Conservation (phyloP, 371 early-diverging fungal genomes). For the Mucor racemosus region DNA sequence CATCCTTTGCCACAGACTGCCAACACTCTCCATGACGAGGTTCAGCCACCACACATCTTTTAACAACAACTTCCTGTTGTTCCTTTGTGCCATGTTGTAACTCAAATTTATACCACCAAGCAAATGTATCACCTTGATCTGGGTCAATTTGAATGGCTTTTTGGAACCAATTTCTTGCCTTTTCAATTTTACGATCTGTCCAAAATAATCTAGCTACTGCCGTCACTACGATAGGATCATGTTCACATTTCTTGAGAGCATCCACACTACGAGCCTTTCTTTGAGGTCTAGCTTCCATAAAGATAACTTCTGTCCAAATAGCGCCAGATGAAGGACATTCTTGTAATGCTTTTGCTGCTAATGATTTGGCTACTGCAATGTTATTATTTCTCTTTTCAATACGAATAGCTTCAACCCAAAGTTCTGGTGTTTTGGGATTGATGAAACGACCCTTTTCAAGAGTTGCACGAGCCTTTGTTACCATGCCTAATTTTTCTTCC, state of each 20-base stretch:
- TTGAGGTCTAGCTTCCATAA: conserved; percentile 87
- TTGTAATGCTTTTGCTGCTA: conserved; percentile 90
- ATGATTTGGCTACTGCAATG: conserved; percentile 70
- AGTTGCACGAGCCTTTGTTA: conserved; percentile 84
- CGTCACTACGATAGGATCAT: conserved; percentile 78
- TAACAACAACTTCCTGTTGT: conserved; percentile 63
- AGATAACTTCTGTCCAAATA: conserved; percentile 90
- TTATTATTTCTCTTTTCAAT: conserved; percentile 79
- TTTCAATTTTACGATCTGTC: conserved; percentile 91
- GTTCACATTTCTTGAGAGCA: conserved; percentile 90
- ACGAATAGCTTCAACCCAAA: conserved; percentile 93
- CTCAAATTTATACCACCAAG: conserved; percentile 95
- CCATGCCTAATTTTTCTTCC: conserved; percentile 75
- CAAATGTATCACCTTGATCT: conserved; percentile 94
- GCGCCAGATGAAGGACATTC: conserved; percentile 89
- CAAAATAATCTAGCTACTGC: conserved; percentile 93
- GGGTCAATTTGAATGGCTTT: conserved; percentile 84
- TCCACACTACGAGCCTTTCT: conserved; percentile 89
- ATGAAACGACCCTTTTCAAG: conserved; percentile 87
- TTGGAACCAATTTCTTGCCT: conserved; percentile 92
- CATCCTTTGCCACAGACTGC: conserved; percentile 81
- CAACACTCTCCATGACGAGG: conserved; percentile 92
- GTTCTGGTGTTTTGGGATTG: conserved; percentile 78
- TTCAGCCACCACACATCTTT: conserved; percentile 76
- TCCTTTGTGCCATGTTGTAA: conserved; percentile 72